Evolutionary conservation across 73 alveolate genomes (phyloP).

Genomic region (Paramecium tetraurelia): DNA sequence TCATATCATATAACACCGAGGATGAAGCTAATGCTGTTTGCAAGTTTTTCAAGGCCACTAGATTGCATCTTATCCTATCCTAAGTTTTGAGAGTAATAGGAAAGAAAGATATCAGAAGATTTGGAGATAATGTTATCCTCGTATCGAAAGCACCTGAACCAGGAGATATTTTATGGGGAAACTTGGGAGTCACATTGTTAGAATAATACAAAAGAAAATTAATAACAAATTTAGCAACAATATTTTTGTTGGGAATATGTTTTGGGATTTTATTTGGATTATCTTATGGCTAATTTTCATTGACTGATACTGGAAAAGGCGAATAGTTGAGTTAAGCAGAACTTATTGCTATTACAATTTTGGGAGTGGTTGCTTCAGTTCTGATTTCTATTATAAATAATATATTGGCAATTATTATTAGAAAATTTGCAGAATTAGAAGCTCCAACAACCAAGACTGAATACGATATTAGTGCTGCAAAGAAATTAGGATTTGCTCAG

Average conservation of each 20-base stretch:
- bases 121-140: neutral
- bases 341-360: neutral
- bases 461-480: neutral
- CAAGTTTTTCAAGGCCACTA: neutral
- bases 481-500: constrained; percentile 21
- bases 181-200: neutral
- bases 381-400: neutral
- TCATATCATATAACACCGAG: neutral
- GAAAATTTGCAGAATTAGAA: neutral
- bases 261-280: constrained; percentile 32
- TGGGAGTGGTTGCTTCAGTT: neutral
- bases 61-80: neutral
- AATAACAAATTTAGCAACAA: neutral
- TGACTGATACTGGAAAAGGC: neutral
- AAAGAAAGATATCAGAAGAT: neutral
- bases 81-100: neutral
- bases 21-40: constrained; percentile 10
- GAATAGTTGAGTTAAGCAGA: neutral
- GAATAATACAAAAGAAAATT: neutral
- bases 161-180: constrained; percentile 6
- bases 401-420: neutral
- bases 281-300: constrained; percentile 11
- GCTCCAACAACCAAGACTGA: neutral
- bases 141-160: constrained; percentile 45
- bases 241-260: neutral